Conservation (phyloP, 1,284 basidiomycete genomes). For the Cryptococcus sp. region DNA sequence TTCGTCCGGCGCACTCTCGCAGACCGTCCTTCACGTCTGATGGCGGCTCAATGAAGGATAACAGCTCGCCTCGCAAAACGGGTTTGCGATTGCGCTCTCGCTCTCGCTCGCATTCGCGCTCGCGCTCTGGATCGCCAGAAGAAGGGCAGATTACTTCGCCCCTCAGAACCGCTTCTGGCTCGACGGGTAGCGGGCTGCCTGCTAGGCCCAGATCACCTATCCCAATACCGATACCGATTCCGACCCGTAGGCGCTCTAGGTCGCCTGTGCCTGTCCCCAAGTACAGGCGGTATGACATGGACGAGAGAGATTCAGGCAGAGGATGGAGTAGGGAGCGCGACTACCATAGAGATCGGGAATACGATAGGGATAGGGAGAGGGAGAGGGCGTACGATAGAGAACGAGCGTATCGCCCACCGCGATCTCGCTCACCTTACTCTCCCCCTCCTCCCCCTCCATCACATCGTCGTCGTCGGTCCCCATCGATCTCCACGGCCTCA, state of each 20-base stretch:
- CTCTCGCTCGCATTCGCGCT: constrained; percentile 6
- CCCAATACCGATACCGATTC: background rate
- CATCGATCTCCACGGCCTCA: constrained; percentile 16
- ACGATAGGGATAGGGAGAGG: constrained; percentile 15
- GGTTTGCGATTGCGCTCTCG: background rate
- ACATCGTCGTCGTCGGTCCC: constrained; percentile 8
- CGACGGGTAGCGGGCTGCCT: constrained; percentile 9
- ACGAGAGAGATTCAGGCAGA: constrained; percentile 16
- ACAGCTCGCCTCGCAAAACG: no score
- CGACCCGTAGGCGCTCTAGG: constrained; percentile 15
- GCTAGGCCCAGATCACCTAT: constrained; percentile 21
- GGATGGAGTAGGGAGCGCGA: constrained; percentile 23
- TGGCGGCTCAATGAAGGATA: no score
- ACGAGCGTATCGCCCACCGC: constrained; percentile 1
- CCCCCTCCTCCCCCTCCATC: constrained; percentile 2
- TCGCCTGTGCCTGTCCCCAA: constrained; percentile 14
- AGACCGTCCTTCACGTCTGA: no score
- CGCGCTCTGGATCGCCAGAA: constrained; percentile 39
- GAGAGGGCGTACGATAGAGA: background rate
- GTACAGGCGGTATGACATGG: constrained; percentile 6
- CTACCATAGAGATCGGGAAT: constrained; percentile 3
- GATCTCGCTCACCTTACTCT: constrained; percentile 22
- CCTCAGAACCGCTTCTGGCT: constrained; percentile 1
- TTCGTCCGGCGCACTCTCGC: background rate
- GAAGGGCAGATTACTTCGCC: constrained; percentile 48